Evolutionary conservation across 2,329 filamentous ascomycete genomes (phyloP), one percentile per base, ranked within the genome.

Genomic region (Passalora sequoiae): DNA sequence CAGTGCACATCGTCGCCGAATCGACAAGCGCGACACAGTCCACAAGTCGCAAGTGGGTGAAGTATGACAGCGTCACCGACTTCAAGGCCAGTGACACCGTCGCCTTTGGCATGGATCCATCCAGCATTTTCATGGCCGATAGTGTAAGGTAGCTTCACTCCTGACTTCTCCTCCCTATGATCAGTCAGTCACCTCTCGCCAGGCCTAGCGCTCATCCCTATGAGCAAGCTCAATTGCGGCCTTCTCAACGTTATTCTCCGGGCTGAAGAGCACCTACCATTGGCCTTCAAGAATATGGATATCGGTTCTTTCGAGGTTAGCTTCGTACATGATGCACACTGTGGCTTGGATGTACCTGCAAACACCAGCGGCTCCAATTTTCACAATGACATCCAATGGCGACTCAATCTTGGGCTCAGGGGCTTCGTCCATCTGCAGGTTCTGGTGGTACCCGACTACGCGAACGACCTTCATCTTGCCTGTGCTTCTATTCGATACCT

Each of bases 1-100:
- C 55, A 58, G 36, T 58, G 53, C 3, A 58, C 55, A 33, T 56
- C 55, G 35, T 58, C 55, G 7, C 53, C 55, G 39, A 51, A 58
- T 4, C 55, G 49, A 36, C 55, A 58, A 10, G 53, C 53, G 36
- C 44, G 47, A 41, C 55, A 57, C 8, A 57, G 49, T 5, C 53
- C 55, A 36, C 55, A 58, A 19, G 55, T 58, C 1, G 54, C 46
- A 3, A 58, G 47, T 36, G 55, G 55, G 30, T 57, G 55, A 4
- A 57, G 39, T 6, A 57, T 57, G 3, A 57, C 55, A 15, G 55
- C 44, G 35, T 57, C 55, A 15, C 55, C 55, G 13, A 53, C 42
- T 25, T 46, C 36, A 4, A 56, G 37, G 21, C 46, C 43, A 0
- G 45, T 53, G 16, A 55, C 55, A 15, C 47, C 54, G n/a, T 53